Base-by-base conservation (phyloP, 345 rosid species). In the Salix viminalis region DNA sequence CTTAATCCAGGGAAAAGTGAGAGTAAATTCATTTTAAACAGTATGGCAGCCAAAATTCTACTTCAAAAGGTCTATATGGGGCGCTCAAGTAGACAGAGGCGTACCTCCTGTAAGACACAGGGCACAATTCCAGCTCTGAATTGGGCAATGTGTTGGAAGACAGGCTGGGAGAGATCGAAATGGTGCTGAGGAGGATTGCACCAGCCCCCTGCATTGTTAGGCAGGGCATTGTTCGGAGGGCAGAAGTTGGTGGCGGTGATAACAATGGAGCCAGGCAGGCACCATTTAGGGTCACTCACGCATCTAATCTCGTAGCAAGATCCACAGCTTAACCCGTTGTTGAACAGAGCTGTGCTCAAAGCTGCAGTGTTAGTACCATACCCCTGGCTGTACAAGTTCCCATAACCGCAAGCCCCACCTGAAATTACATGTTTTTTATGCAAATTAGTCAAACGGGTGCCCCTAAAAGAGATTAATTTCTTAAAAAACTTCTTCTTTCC, bases 281-380 rank as follows among this genome's bases (percentile, higher is more conserved):
- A 79, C 81, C 81, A 79, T 69, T 44, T 73, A 0, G 6, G 26
- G 74, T 79, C 81, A 61, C 36, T 48, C 16, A 61, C 77, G 4
- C 81, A 79, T 65, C 48, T 73, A 42, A 79, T 79, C 24, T 79
- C 81, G 32, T 21, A 79, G 69, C 81, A 79, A 56, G 81, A 74
- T 1, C 81, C 81, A 61, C 81, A 79, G 36, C 77, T 74, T 24
- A 79, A 14, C 70, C 81, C 81, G 64, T 18, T 79, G 65, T 79
- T 79, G 71, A 75, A 75, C 82, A 75, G 24, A 26, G 78, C 79
- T 19, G 82, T 75, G 72, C 78, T 79, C 70, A 79, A 70, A 48
- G 82, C 82, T n/a, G 82, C 82, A 2, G 82, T 75, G 34, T 79
- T 79, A 9, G 81, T 79, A 9, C 81, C 81, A 68, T 79, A 79